Percentiles rank a stretch among this genome's conserved stretches.
phyloP scores from a whole-genome alignment of 148 eudicot genomes.

The Arctostaphylos glauca region DNA sequence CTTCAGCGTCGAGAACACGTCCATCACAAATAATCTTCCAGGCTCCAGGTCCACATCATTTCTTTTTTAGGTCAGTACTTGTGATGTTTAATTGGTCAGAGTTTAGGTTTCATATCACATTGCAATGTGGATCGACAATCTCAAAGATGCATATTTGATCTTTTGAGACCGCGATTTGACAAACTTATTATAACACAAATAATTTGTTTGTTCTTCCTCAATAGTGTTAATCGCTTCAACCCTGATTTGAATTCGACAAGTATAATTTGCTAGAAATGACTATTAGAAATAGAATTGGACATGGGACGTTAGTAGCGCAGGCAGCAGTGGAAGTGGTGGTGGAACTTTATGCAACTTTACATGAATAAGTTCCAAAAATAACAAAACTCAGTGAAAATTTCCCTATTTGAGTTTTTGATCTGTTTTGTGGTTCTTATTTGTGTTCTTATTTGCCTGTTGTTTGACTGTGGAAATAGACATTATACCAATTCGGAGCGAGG shows the following conservation, averaged over 20 bases:
- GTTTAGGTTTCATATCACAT: background rate
- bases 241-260: too few relatives aligned
- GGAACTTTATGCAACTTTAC: background rate
- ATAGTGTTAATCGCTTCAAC: too few relatives aligned
- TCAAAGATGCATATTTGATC: background rate
- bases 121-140: background rate
- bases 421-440: background rate
- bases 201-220: too few relatives aligned
- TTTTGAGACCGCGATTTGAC: background rate
- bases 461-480: slow-evolving; percentile 15
- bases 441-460: background rate
- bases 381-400: too few relatives aligned
- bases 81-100: background rate
- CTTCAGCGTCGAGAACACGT: too few relatives aligned
- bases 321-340: too few relatives aligned
- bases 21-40: too few relatives aligned
- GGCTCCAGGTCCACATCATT: too few relatives aligned
- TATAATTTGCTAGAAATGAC: too few relatives aligned
- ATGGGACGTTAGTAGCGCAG: too few relatives aligned
- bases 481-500: slow-evolving; percentile 52
- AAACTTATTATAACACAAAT: too few relatives aligned
- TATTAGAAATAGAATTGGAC: too few relatives aligned
- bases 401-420: background rate
- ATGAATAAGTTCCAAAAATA: background rate
- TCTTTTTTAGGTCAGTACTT: background rate